Percentiles rank a stretch among this genome's conserved stretches.
phyloP scores from a whole-genome alignment of 441 rosid species.

The Omphalea diandra region DNA sequence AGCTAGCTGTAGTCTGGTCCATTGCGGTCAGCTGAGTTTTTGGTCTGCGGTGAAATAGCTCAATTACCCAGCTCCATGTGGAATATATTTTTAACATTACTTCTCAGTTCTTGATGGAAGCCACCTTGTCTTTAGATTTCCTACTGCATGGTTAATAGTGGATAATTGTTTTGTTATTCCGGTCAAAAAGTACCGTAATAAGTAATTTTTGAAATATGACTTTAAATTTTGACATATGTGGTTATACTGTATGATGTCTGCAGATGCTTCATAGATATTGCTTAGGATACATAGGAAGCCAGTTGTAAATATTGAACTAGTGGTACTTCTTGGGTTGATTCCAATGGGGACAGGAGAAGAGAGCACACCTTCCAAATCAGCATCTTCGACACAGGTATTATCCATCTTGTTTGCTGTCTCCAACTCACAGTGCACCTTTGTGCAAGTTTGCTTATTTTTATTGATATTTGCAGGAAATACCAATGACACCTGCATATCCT shows the following conservation, averaged over 20 bases:
- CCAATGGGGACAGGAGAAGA: constrained; percentile 81
- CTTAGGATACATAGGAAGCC: constrained; percentile 11
- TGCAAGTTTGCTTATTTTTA: neutral
- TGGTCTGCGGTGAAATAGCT: constrained; percentile 1
- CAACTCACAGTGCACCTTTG: neutral
- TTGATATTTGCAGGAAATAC: constrained; percentile 54
- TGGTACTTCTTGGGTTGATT: constrained; percentile 20
- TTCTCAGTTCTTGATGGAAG: neutral
- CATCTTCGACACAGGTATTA: constrained; percentile 72
- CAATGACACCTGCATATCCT: constrained; percentile 64
- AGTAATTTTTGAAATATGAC: neutral
- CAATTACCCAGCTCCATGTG: neutral
- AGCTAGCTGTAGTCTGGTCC: neutral
- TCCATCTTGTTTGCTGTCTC: neutral
- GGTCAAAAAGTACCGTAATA: too few relatives aligned
- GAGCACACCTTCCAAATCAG: constrained; percentile 65
- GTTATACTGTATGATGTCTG: constrained; percentile 20
- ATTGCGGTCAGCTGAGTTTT: neutral
- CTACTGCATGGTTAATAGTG: neutral
- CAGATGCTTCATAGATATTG: constrained; percentile 30
- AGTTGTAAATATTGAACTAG: constrained; percentile 17
- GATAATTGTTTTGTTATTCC: constrained; percentile 15
- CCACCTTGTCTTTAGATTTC: neutral
- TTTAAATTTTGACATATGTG: constrained; percentile 11
- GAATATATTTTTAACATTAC: neutral